phyloP scores from a whole-genome alignment of 169 alveolate species.

The Eimeria nieschulzi region DNA sequence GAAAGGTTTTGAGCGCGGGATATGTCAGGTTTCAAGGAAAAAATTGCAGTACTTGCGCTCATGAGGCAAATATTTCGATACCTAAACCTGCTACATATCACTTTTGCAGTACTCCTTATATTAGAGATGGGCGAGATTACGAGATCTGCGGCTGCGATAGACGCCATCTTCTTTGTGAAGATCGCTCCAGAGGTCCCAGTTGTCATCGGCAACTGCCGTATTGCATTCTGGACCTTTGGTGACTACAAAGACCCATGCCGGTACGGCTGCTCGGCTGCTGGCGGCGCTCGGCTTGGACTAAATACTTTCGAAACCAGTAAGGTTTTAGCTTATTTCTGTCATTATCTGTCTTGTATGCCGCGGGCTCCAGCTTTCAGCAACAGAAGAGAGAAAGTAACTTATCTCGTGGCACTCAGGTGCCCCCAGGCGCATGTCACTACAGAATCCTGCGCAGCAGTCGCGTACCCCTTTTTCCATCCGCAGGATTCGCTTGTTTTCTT shows the following conservation, averaged over 20 bases:
- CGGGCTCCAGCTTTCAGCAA: constrained; percentile 7
- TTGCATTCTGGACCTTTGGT: constrained; percentile 52
- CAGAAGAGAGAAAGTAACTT: background rate
- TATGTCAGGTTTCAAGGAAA: background rate
- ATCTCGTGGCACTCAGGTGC: constrained; percentile 47
- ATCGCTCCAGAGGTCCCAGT: constrained; percentile 31
- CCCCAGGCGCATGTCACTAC: constrained; percentile 23
- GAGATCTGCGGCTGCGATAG: constrained; percentile 11
- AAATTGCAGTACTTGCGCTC: background rate
- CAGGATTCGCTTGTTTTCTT: constrained; percentile 6
- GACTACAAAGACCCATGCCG: constrained; percentile 21
- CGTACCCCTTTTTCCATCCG: background rate
- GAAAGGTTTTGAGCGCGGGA: too few species aligned
- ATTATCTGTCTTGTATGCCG: background rate
- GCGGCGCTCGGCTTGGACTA: constrained; percentile 61
- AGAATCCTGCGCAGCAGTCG: constrained; percentile 15
- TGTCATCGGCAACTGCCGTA: constrained; percentile 42
- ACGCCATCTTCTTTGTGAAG: constrained; percentile 52
- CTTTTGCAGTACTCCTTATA: constrained; percentile 7
- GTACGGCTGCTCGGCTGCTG: constrained; percentile 69
- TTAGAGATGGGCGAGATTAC: background rate
- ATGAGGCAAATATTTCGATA: background rate
- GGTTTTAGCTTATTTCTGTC: background rate
- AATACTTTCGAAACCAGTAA: constrained; percentile 66
- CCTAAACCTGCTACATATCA: background rate